Percentiles rank a stretch among this genome's conserved stretches.
These are phyloP conservation scores for Brassica incana DNA, from an alignment of 345 rosid species.

Conservation along the genomic window DNA sequence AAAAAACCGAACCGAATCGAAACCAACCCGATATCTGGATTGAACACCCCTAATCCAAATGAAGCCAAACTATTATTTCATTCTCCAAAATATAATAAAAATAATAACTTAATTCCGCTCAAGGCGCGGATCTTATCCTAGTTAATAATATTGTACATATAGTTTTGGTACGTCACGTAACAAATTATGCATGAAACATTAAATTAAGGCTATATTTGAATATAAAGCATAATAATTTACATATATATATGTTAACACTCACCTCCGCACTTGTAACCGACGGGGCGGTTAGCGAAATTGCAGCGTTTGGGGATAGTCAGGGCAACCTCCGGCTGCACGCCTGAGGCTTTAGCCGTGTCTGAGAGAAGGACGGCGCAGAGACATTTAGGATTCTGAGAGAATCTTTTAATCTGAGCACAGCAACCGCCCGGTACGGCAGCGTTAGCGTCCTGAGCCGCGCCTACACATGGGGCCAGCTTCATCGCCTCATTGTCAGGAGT, in stretches of 20 bases:
- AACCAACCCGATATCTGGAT: no score
- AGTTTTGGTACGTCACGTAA: background rate
- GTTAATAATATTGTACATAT: background rate
- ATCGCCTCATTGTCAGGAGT: conserved; percentile 79
- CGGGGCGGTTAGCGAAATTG: conserved; percentile 76
- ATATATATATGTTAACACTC: background rate
- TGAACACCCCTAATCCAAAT: no score
- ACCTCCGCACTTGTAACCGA: conserved; percentile 89
- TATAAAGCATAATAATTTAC: background rate
- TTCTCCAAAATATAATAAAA: no score
- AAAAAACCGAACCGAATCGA: no score
- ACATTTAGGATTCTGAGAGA: conserved; percentile 70
- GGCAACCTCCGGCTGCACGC: conserved; percentile 66
- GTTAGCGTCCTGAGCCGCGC: conserved; percentile 54
- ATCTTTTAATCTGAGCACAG: conserved; percentile 64
- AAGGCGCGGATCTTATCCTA: no score
- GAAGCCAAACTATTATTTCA: no score
- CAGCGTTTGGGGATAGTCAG: conserved; percentile 87
- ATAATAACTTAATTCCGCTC: no score
- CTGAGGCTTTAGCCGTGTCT: conserved; percentile 67
- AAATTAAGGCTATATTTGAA: no score
- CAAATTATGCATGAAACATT: background rate
- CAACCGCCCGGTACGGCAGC: conserved; percentile 65
- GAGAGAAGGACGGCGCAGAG: conserved; percentile 84
- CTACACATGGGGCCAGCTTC: conserved; percentile 80